Base-by-base conservation (phyloP, 768 basidiomycete genomes). In the Clitopilus hobsonii region DNA sequence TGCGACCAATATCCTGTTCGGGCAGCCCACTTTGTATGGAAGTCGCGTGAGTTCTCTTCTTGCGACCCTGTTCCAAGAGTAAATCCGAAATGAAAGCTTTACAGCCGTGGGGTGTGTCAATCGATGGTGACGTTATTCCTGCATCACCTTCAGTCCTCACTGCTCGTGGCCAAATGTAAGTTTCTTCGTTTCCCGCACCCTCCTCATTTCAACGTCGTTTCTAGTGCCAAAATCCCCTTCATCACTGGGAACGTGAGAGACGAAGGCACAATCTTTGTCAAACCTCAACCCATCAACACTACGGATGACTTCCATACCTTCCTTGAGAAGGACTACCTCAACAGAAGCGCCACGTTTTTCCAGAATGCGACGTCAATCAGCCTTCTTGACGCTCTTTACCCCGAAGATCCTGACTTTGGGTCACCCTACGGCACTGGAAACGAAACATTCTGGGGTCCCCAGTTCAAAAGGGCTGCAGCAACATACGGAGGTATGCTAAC, bases 361-460 rank as follows among this genome's bases (percentile, higher is more conserved):
- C 56, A 65, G 4, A 53, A 51, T 16, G 52, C 63, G 4, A 56
- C 66, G 22, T 58, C 59, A n/a, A 53, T 57, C 3, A 47, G 57
- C 3, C 52, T 38, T 1, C 28, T 77, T 8, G n/a, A 72, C 1
- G 47, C 67, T 11, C 58, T 76, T 2, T 80, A 80, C 60, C 78
- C 77, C 0, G 55, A 76, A 30, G 51, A 66, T 29, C 74, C 78
- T 5, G 58, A 71, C 13, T 59, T 70, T 27, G 77, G 78, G 3
- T 74, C 74, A 0, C 78, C 78, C 0, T 80, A 67, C 56, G 63
- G 64, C 20, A 78, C 78, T 1, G 75, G 76, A 29, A 69, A 74
- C 50, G 53, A 72, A 13, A 74, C 74, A 0, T 79, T 76, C 29
- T 60, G 56, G 14, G 61, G 59, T n/a, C 23, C 53, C 10, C 55